A percentile compares a stretch with the other conserved stretches of the same genome.
Conservation (phyloP, 2,329 filamentous ascomycete genomes). For the Aureobasidium namibiae region DNA sequence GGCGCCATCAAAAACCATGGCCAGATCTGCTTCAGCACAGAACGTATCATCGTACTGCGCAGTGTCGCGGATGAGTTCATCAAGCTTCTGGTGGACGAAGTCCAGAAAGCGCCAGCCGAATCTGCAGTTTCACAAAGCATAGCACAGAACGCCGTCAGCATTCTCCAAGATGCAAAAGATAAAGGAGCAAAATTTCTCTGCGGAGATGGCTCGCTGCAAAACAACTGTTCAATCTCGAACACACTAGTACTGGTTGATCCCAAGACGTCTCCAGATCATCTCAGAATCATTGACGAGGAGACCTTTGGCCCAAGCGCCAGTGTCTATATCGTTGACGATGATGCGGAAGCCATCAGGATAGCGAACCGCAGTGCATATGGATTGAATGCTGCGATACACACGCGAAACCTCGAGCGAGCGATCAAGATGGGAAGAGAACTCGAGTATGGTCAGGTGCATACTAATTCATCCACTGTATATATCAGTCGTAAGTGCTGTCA, state of each 20-base stretch:
- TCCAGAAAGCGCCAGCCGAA: conserved; percentile 15
- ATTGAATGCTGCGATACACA: conserved; percentile 24
- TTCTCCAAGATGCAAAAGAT: conserved; percentile 20
- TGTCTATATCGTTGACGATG: conserved; percentile 20
- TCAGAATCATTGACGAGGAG: conserved; percentile 22
- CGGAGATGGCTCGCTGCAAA: conserved; percentile 16
- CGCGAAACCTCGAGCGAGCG: conserved; percentile 20
- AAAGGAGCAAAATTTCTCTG: conserved; percentile 20
- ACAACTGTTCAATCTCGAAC: conserved; percentile 16
- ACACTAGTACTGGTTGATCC: conserved; percentile 15
- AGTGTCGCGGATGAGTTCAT: conserved; percentile 18
- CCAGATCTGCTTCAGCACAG: conserved; percentile 31
- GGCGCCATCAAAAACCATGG: conserved; percentile 27
- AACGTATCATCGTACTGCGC: conserved; percentile 25
- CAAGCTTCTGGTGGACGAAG: conserved; percentile 12
- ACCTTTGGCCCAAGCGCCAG: conserved; percentile 24
- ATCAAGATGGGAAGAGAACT: conserved; percentile 20
- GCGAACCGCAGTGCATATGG: conserved; percentile 23
- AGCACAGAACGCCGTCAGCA: conserved; percentile 23
- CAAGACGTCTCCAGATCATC: conserved; percentile 12
- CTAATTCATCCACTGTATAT: conserved; percentile 23
- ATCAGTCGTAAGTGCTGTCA: conserved; percentile 15
- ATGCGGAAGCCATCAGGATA: conserved; percentile 19
- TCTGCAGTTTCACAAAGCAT: conserved; percentile 20
- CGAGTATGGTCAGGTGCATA: conserved; percentile 23